A percentile compares a stretch with the other conserved stretches of the same genome.
Conservation (phyloP, 768 basidiomycete species). For the Tephrocybe sp. region DNA sequence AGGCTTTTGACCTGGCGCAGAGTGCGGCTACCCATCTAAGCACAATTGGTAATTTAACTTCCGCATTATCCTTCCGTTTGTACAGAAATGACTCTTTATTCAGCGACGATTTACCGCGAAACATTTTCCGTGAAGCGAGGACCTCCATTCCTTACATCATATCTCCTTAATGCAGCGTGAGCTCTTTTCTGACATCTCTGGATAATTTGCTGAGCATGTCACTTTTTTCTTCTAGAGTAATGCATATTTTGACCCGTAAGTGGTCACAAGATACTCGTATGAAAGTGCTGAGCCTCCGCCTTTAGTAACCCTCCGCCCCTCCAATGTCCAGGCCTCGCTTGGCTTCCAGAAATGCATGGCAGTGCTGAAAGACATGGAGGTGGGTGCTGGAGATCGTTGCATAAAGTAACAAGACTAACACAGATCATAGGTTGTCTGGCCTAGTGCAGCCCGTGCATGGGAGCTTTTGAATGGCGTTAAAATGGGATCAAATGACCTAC, state of each 20-base stretch:
- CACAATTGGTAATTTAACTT: constrained; percentile 47
- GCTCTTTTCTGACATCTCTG: constrained; percentile 24
- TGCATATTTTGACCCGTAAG: constrained; percentile 77
- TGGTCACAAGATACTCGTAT: constrained; percentile 5
- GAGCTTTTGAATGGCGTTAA: constrained; percentile 69
- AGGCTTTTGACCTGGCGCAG: constrained; percentile 76
- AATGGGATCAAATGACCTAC: constrained; percentile 45
- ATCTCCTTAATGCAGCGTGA: constrained; percentile 72
- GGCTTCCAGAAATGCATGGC: constrained; percentile 64
- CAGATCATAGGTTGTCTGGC: constrained; percentile 54
- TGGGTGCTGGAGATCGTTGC: constrained; percentile 26
- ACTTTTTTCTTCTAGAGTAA: constrained; percentile 51
- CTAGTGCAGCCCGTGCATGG: constrained; percentile 64
- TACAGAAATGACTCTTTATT: constrained; percentile 50
- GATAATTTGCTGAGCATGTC: no score
- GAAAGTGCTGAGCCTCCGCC: constrained; percentile 11
- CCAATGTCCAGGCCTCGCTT: constrained; percentile 66
- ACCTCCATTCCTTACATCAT: constrained; percentile 68
- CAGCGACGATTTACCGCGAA: constrained; percentile 61
- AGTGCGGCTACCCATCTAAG: constrained; percentile 72
- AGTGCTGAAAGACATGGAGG: constrained; percentile 69
- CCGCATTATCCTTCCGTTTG: not conserved
- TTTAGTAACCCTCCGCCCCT: constrained; percentile 70
- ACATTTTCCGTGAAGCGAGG: constrained; percentile 58
- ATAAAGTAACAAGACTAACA: constrained; percentile 6